A percentile compares a stretch with the other conserved stretches of the same genome.
These are phyloP conservation scores for Coelastrella sp. DNA, from an alignment of 139 green algal genomes.

Conservation along the genomic window DNA sequence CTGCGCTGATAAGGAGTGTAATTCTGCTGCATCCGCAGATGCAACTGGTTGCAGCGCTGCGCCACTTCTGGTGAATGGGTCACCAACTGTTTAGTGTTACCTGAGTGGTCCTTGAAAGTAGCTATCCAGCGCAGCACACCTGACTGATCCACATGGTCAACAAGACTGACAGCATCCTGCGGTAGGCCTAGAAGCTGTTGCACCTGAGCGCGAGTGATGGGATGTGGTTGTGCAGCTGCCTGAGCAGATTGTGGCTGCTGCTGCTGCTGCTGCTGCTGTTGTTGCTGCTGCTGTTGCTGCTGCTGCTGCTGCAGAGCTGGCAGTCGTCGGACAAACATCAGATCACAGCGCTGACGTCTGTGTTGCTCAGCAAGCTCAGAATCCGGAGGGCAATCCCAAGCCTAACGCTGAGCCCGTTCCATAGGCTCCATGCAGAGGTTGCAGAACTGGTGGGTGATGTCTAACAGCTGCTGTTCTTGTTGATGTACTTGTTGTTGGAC, in stretches of 20 bases:
- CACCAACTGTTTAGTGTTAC: not conserved
- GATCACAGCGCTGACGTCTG: not conserved
- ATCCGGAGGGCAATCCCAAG: not conserved
- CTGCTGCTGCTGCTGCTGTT: too few species aligned
- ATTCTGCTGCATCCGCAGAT: not conserved
- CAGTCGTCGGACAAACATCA: not conserved
- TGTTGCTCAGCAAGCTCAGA: not conserved
- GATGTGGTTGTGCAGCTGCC: not conserved
- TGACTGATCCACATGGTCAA: not conserved
- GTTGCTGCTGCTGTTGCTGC: not conserved
- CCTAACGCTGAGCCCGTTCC: not conserved
- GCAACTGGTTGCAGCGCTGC: not conserved
- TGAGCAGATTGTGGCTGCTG: not conserved
- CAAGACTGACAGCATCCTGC: not conserved
- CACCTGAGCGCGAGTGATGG: not conserved
- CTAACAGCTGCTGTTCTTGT: not conserved
- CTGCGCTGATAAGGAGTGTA: not conserved
- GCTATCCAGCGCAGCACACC: not conserved
- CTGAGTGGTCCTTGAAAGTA: not conserved
- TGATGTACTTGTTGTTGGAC: not conserved
- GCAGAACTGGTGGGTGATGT: not conserved
- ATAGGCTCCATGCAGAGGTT: not conserved
- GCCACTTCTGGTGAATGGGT: not conserved
- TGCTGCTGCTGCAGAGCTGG: not conserved
- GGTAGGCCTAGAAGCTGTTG: not conserved